Percentiles rank a stretch among this genome's conserved stretches.
Evolutionary conservation across 768 basidiomycete species (phyloP).

Genomic region (Podaxis sp.): DNA sequence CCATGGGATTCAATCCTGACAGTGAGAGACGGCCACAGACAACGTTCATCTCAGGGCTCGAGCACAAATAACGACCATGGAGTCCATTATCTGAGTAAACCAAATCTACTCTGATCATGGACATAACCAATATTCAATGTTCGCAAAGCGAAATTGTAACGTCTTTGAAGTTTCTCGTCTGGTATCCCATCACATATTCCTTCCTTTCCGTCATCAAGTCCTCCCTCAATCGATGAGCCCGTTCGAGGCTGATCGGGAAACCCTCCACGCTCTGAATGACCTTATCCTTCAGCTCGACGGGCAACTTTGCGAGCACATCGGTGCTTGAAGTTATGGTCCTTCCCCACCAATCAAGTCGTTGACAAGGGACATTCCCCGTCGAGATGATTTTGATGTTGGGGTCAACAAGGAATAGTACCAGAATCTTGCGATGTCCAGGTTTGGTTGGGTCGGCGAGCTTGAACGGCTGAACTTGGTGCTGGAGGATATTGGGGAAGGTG

Average conservation of each 20-base stretch:
- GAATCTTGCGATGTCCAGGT: constrained; percentile 39
- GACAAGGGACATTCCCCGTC: constrained; percentile 25
- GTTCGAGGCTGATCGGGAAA: constrained; percentile 27
- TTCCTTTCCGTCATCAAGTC: constrained; percentile 34
- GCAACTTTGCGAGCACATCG: constrained; percentile 20
- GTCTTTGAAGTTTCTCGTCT: constrained; percentile 14
- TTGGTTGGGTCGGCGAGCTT: constrained; percentile 31
- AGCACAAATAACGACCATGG: too few species aligned
- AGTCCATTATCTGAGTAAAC: too few species aligned
- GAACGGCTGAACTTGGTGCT: constrained; percentile 36
- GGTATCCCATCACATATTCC: constrained; percentile 21
- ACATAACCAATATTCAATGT: background rate
- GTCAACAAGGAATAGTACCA: constrained; percentile 39
- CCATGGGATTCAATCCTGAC: too few species aligned
- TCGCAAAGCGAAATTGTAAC: constrained; percentile 26
- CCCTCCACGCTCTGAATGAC: constrained; percentile 24
- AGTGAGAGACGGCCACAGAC: too few species aligned
- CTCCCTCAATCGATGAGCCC: constrained; percentile 30
- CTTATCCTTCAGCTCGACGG: constrained; percentile 25
- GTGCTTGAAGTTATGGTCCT: constrained; percentile 15
- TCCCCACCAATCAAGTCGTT: constrained; percentile 27
- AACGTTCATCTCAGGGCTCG: too few species aligned
- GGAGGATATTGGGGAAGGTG: constrained; percentile 38
- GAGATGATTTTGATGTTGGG: constrained; percentile 25
- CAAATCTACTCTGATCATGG: background rate